Percentiles rank a stretch among this genome's conserved stretches.
Conservation (phyloP, 2,329 filamentous ascomycete genomes). For the Trichoderma breve region DNA sequence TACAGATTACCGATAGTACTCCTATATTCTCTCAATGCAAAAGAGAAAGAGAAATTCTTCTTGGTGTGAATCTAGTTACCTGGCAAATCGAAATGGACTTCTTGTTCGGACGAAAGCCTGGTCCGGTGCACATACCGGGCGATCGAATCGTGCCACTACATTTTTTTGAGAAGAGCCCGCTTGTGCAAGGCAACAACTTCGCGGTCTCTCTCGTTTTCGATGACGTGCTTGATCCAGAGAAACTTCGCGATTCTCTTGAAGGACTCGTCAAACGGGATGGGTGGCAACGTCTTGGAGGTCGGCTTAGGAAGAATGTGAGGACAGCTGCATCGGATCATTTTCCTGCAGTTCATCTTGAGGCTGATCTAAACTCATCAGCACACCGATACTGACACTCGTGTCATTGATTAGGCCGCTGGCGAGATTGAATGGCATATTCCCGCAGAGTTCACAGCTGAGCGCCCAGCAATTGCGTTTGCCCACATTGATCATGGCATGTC, state of each 20-base stretch:
- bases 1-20: background rate
- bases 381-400: background rate
- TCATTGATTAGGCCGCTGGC: background rate
- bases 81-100: background rate
- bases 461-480: background rate
- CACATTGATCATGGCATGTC: background rate
- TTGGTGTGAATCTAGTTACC: background rate
- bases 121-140: background rate
- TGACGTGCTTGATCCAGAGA: background rate
- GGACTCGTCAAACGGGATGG: background rate
- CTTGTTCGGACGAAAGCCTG: background rate
- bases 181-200: background rate
- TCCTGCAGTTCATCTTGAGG: background rate
- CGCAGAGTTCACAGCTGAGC: background rate
- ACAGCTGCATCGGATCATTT: background rate
- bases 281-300: background rate
- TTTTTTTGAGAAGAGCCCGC: background rate
- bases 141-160: background rate
- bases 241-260: background rate
- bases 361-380: background rate
- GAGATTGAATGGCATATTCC: background rate
- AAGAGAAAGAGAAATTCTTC: background rate
- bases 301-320: background rate
- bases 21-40: background rate
- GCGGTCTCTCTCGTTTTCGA: conserved; percentile 10